Evolutionary conservation across 169 alveolate species (phyloP).

Genomic region (Plasmodium cynomolgi): DNA sequence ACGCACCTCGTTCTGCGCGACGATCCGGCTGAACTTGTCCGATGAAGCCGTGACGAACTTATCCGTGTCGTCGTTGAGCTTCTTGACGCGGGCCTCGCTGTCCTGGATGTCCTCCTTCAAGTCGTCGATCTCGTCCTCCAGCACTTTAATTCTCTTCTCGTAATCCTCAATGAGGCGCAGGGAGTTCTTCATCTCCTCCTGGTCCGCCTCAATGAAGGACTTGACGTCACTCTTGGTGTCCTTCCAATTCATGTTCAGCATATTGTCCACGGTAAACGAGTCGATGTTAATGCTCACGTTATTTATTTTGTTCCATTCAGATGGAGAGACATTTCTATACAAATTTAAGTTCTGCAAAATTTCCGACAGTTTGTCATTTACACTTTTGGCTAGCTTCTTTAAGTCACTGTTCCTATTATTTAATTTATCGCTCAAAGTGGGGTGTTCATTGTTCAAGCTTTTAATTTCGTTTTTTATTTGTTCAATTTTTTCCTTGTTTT

Average conservation of each 20-base stretch:
- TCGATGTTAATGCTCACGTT: conserved; percentile 37
- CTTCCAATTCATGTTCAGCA: conserved; percentile 62
- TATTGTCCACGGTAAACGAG: conserved; percentile 34
- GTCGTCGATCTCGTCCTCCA: conserved; percentile 15
- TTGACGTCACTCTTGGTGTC: conserved; percentile 28
- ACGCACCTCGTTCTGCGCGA: conserved; percentile 41
- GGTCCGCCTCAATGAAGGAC: conserved; percentile 42
- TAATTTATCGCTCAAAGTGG: conserved; percentile 56
- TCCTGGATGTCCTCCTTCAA: conserved; percentile 21
- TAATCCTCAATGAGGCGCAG: conserved; percentile 27
- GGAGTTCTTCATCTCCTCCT: conserved; percentile 43
- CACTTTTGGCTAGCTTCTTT: conserved; percentile 70
- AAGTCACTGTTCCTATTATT: conserved; percentile 44
- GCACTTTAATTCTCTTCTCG: conserved; percentile 25
- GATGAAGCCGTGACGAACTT: conserved; percentile 16
- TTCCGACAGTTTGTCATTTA: conserved; percentile 45
- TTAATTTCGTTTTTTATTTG: conserved; percentile 61
- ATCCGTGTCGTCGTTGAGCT: conserved; percentile 32
- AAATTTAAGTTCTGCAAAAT: conserved; percentile 30
- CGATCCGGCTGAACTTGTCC: conserved; percentile 11
- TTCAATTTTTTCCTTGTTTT: conserved; percentile 71
- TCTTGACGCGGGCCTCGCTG: background rate
- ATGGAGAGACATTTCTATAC: conserved; percentile 36
- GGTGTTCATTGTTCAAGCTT: conserved; percentile 51
- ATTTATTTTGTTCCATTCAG: conserved; percentile 43